Evolutionary conservation across 805 yeast species (phyloP).

Genomic region (Saccharomyces eubayanus): DNA sequence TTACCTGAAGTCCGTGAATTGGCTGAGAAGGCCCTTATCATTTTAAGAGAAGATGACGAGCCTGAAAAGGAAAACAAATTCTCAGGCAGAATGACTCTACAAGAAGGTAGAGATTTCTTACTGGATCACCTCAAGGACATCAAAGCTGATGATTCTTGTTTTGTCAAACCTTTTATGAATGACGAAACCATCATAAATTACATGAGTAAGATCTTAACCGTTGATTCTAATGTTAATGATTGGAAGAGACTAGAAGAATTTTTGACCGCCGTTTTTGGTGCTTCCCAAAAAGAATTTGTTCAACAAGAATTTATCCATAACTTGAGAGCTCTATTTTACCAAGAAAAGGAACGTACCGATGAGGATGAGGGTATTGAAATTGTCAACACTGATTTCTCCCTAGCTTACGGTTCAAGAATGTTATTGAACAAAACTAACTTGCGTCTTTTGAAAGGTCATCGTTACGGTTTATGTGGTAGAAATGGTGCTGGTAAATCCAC

Average conservation of each 20-base stretch:
- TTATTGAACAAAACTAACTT: conserved; percentile 84
- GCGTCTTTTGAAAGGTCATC: conserved; percentile 84
- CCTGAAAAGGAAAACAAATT: conserved; percentile 41
- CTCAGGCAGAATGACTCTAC: conserved; percentile 61
- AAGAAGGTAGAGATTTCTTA: conserved; percentile 43
- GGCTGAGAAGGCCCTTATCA: conserved; percentile 78
- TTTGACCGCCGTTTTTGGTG: conserved; percentile 36
- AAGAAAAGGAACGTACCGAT: conserved; percentile 38
- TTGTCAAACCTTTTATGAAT: conserved; percentile 18
- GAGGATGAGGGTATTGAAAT: conserved; percentile 80
- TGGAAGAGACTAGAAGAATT: conserved; percentile 58
- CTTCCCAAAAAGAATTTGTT: conserved; percentile 30
- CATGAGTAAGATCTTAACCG: conserved; percentile 44
- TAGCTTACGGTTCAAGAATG: conserved; percentile 98
- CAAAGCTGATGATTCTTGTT: conserved; percentile 1
- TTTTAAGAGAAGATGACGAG: conserved; percentile 60
- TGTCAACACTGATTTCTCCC: conserved; percentile 88
- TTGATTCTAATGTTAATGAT: conserved; percentile 65
- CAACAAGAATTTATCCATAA: conserved; percentile 37
- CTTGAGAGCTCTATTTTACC: conserved; percentile 47
- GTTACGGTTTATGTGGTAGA: conserved; percentile 96
- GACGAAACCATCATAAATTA: conserved; percentile 37
- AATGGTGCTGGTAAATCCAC: conserved; percentile 99
- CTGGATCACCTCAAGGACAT: conserved; percentile 15
- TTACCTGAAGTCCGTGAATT: conserved; percentile 93